phyloP scores from a whole-genome alignment of 768 basidiomycete species.

The Serendipita sp. region DNA sequence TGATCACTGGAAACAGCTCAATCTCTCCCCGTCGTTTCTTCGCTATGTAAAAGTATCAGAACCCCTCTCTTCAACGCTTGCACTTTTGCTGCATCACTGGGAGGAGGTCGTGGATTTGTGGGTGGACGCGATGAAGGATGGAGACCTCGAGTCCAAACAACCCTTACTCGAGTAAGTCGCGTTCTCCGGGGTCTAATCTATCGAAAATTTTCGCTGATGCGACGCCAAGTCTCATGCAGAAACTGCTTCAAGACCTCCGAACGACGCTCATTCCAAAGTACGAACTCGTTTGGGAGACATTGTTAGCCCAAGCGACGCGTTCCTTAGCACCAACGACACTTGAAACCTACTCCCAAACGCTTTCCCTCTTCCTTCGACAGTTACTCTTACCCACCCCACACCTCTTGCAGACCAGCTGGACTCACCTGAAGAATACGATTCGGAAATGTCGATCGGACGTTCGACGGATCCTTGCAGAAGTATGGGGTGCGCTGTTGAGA shows the following conservation, averaged over 20 bases:
- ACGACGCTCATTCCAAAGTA: slow-evolving; percentile 55
- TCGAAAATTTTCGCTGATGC: background rate
- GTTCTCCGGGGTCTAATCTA: background rate
- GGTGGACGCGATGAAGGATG: slow-evolving; percentile 37
- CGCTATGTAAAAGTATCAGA: slow-evolving; percentile 48
- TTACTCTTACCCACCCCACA: slow-evolving; percentile 42
- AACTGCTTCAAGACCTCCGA: slow-evolving; percentile 67
- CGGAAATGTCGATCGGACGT: slow-evolving; percentile 53
- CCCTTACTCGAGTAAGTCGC: slow-evolving; percentile 59
- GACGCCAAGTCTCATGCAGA: slow-evolving; percentile 49
- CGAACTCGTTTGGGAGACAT: slow-evolving; percentile 33
- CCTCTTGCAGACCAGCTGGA: slow-evolving; percentile 34
- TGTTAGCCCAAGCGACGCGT: slow-evolving; percentile 42
- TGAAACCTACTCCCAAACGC: slow-evolving; percentile 47
- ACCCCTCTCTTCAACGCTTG: slow-evolving; percentile 55
- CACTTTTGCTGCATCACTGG: slow-evolving; percentile 70
- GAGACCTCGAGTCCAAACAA: slow-evolving; percentile 58
- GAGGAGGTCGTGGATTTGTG: slow-evolving; percentile 49
- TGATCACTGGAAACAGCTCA: slow-evolving; percentile 64
- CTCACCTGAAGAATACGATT: slow-evolving; percentile 31
- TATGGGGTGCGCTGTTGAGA: slow-evolving; percentile 69
- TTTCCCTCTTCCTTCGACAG: slow-evolving; percentile 56
- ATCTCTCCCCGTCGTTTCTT: slow-evolving; percentile 60
- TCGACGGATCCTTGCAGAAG: slow-evolving; percentile 66
- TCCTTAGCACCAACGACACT: slow-evolving; percentile 45